These are phyloP conservation scores for Symbiodinium pilosum DNA, from an alignment of 73 alveolate species.

Conservation along the genomic window DNA sequence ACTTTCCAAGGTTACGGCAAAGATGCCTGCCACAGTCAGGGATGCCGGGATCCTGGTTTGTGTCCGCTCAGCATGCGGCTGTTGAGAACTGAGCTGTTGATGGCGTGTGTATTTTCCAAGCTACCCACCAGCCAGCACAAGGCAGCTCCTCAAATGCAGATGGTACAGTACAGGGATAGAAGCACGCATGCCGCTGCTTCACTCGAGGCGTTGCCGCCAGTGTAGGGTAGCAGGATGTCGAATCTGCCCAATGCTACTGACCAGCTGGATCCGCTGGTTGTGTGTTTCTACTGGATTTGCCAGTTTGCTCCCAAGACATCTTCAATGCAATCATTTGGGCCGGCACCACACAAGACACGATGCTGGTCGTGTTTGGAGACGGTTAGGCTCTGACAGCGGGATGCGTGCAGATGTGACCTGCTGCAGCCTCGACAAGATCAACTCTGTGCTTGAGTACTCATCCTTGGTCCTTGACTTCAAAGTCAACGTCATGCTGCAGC, in stretches of 20 bases:
- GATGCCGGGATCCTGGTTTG: background rate
- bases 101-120: no score
- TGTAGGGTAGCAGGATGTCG: no score
- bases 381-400: background rate
- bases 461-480: constrained; percentile 29
- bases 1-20: constrained; percentile 1
- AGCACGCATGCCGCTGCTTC: no score
- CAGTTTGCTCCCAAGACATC: constrained; percentile 18
- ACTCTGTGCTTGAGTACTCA: constrained; percentile 34
- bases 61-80: no score
- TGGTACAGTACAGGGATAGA: no score
- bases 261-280: background rate
- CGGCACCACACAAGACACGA: constrained; percentile 42
- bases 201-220: no score
- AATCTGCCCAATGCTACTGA: background rate
- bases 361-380: constrained; percentile 42
- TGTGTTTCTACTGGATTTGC: background rate
- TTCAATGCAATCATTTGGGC: constrained; percentile 25
- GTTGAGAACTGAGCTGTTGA: no score
- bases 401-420: constrained; percentile 51
- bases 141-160: no score
- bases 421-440: constrained; percentile 68
- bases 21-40: constrained; percentile 45
- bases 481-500: constrained; percentile 36
- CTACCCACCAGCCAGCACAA: no score